Evolutionary conservation across 1,139 yeast species (phyloP).

Genomic region (Suhomyces guaymorum): DNA sequence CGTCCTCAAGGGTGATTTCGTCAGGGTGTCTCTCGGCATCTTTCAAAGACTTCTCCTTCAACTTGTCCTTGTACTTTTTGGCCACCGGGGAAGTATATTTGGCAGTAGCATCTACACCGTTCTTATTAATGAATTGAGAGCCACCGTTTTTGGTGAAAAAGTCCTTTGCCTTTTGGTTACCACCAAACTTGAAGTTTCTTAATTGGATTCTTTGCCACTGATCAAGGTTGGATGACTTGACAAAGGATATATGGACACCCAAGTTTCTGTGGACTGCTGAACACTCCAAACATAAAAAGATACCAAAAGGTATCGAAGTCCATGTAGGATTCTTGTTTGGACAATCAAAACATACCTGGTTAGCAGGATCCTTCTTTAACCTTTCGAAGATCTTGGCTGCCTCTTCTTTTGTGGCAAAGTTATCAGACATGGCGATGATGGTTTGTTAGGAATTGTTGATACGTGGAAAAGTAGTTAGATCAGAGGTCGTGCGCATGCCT

Average conservation of each 20-base stretch:
- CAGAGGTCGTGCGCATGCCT: slow-evolving; percentile 9
- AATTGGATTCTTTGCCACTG: slow-evolving; percentile 86
- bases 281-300: slow-evolving; percentile 50
- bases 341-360: slow-evolving; percentile 76
- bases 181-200: slow-evolving; percentile 89
- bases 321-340: slow-evolving; percentile 53
- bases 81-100: slow-evolving; percentile 86
- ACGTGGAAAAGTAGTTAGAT: slow-evolving; percentile 11
- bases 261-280: slow-evolving; percentile 52
- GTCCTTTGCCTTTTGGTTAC: slow-evolving; percentile 82
- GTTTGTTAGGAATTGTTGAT: slow-evolving; percentile 6
- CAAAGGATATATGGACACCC: slow-evolving; percentile 57
- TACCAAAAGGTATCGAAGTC: slow-evolving; percentile 54
- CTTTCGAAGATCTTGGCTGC: slow-evolving; percentile 58
- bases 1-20: slow-evolving; percentile 59
- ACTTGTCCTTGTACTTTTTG: slow-evolving; percentile 71
- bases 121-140: slow-evolving; percentile 54
- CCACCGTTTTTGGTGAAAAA: slow-evolving; percentile 86
- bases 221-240: slow-evolving; percentile 88
- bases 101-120: slow-evolving; percentile 62
- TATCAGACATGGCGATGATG: slow-evolving; percentile 11
- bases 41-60: slow-evolving; percentile 63
- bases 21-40: slow-evolving; percentile 75
- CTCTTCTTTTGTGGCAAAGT: slow-evolving; percentile 62
- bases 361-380: slow-evolving; percentile 66